Evolutionary conservation across 805 yeast species (phyloP).

Genomic region (Dipodascus albidus): DNA sequence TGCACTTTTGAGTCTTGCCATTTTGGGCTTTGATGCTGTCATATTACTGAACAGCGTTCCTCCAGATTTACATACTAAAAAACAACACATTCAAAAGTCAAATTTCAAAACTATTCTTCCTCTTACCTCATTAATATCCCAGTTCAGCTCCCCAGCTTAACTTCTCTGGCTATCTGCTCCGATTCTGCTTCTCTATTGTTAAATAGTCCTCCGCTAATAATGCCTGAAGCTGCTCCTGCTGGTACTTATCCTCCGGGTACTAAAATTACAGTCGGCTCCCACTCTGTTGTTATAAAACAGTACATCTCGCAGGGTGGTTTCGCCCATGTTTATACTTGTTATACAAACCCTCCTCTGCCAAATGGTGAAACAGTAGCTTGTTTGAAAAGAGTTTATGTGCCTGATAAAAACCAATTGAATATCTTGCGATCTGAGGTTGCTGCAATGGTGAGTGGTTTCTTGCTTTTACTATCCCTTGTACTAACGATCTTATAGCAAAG

Average conservation of each 20-base stretch:
- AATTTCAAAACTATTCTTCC: not conserved
- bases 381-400: conserved; percentile 86
- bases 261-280: conserved; percentile 71
- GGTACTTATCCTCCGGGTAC: conserved; percentile 73
- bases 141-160: no score
- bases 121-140: not conserved
- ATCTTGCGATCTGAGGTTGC: conserved; percentile 89
- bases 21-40: not conserved
- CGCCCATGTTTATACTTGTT: conserved; percentile 89
- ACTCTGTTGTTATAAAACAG: conserved; percentile 51
- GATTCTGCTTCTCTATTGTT: no score
- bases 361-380: conserved; percentile 54
- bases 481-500: conserved; percentile 34
- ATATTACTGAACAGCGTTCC: not conserved
- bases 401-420: conserved; percentile 75
- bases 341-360: conserved; percentile 26
- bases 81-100: not conserved
- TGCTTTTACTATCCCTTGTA: no score
- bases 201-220: not conserved
- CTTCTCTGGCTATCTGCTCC: no score
- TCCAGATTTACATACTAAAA: not conserved
- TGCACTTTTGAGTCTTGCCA: no score
- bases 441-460: conserved; percentile 62
- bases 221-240: conserved; percentile 30
- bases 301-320: conserved; percentile 86